Base-by-base conservation (phyloP, 2,329 filamentous ascomycete genomes). In the Penicillium sp. region DNA sequence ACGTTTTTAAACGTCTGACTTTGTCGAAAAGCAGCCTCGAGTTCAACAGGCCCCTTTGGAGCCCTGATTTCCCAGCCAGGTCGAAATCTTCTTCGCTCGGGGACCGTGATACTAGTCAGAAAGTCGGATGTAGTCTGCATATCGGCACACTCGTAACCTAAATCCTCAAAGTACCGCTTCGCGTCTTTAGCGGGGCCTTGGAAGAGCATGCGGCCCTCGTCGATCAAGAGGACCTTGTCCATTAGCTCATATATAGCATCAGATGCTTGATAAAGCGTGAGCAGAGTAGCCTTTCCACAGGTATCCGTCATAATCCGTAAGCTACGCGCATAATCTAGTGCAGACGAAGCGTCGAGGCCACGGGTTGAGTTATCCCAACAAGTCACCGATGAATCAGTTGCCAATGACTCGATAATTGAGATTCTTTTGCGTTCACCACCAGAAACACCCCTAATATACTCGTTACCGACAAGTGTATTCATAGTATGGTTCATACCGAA, bases 311-410 rank as follows among this genome's bases (percentile, higher is more conserved):
- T 89, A 55, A 86, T 83, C 14, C 86, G 82, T 7, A 89, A 77
- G 22, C 84, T 86, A 48, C 86, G 86, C 1, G 87, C 87, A 67
- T 90, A 92, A 67, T 92, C 89, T 4, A 92, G 80, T 1, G 90
- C 90, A 0, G 89, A 91, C 0, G 86, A 89, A 0, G 89, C 87
- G 68, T 93, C 90, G 0, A 92, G 80, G 6, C 90, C 90, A 46
- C 90, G 81, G 0, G 89, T 92, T 0, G 85, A 88, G 70, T 92
- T 92, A 67, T 93, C 89, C 88, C 89, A 92, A 59, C 86, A 87
- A 45, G 87, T 85, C 1, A 92, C 86, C 0, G 88, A 87, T 0
- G 86, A 85, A 71, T 89, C 87, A 1, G 88, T 87, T 3, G 89
- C 87, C 10, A 92, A 77, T 0, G 88, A 89, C 72, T 92, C 89